phyloP scores from a whole-genome alignment of 2,329 filamentous ascomycete genomes.

The Sclerotiophoma versabilis region DNA sequence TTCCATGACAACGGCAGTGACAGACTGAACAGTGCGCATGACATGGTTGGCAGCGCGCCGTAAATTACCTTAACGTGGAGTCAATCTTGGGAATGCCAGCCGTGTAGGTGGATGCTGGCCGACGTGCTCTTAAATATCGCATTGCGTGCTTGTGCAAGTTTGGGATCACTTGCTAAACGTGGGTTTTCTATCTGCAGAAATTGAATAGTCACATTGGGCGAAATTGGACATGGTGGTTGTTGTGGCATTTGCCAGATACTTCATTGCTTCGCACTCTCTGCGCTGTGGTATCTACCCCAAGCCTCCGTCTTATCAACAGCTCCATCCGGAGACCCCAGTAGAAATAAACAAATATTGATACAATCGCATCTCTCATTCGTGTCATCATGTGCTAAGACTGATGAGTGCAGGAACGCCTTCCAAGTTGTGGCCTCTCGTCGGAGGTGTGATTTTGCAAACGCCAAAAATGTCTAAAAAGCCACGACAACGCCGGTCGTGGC shows the following conservation, averaged over 20 bases:
- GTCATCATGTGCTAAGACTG: constrained; percentile 28
- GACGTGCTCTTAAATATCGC: neutral
- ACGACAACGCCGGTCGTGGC: constrained; percentile 36
- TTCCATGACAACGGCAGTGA: constrained; percentile 10
- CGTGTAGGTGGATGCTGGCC: constrained; percentile 2
- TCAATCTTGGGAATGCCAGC: constrained; percentile 1
- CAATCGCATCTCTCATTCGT: constrained; percentile 24
- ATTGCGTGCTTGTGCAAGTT: constrained; percentile 8
- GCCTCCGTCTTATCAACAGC: constrained; percentile 11
- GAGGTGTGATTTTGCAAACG: constrained; percentile 33
- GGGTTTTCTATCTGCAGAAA: neutral
- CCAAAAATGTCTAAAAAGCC: constrained; percentile 34
- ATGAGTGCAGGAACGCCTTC: constrained; percentile 29
- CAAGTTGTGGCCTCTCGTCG: constrained; percentile 25
- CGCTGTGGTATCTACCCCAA: constrained; percentile 32
- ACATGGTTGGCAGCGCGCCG: constrained; percentile 1
- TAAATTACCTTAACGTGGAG: constrained; percentile 5
- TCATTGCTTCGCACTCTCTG: constrained; percentile 25
- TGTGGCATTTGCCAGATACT: constrained; percentile 19
- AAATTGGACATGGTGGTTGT: neutral
- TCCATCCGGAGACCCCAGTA: constrained; percentile 11
- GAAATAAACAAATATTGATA: constrained; percentile 26
- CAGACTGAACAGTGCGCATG: constrained; percentile 10
- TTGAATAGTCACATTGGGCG: neutral
- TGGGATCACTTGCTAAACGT: neutral